phyloP scores from a whole-genome alignment of 2,329 filamentous ascomycete genomes.

The Apiospora sp. region DNA sequence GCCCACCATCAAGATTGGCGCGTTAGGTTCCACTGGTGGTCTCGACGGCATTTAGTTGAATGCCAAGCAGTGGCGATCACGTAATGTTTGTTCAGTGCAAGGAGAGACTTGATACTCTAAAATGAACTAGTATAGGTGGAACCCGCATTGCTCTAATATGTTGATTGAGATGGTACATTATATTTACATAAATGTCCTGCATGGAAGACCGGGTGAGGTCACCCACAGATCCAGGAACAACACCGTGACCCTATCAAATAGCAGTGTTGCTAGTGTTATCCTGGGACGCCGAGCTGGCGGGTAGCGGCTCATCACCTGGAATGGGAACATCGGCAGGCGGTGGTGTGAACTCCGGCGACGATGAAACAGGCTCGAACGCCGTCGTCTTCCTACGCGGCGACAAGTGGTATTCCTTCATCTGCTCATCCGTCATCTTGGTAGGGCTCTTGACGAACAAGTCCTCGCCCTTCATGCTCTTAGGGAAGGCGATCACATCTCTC shows the following conservation, averaged over 20 bases:
- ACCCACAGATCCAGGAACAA: background rate
- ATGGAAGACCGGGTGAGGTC: background rate
- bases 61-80: too few relatives aligned
- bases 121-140: too few relatives aligned
- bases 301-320: constrained; percentile 9
- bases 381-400: background rate
- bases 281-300: background rate
- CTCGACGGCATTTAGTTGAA: background rate
- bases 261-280: background rate
- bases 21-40: background rate
- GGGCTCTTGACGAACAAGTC: constrained; percentile 86
- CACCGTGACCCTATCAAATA: background rate
- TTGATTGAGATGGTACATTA: background rate
- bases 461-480: constrained; percentile 90
- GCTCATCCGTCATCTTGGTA: constrained; percentile 67
- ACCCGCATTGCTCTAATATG: background rate
- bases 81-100: background rate
- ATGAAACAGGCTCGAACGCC: background rate
- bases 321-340: constrained; percentile 4
- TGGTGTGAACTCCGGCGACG: background rate
- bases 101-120: background rate
- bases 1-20: background rate
- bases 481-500: constrained; percentile 94
- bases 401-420: constrained; percentile 58
- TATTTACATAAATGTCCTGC: background rate